phyloP scores from a whole-genome alignment of 192 early-diverging fungal species.

The Coemansia sp. region DNA sequence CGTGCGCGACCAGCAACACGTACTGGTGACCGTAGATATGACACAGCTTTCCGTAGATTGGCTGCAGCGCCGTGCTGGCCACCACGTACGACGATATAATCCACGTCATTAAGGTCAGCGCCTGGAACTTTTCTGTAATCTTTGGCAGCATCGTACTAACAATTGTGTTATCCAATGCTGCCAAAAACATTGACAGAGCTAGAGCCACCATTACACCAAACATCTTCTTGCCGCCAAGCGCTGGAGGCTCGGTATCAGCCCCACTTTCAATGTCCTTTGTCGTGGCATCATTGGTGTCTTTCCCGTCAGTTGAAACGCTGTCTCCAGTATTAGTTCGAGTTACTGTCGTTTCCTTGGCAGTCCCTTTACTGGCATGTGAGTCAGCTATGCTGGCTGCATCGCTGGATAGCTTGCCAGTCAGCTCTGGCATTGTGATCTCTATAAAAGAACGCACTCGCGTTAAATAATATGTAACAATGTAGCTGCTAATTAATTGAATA shows the following conservation, averaged over 20 bases:
- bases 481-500: too few species aligned
- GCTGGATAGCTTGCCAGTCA: neutral
- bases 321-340: neutral
- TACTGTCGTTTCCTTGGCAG: neutral
- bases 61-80: constrained; percentile 72
- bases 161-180: constrained; percentile 65
- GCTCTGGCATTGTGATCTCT: too few species aligned
- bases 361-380: neutral
- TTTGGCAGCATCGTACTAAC: constrained; percentile 62
- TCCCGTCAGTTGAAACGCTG: neutral
- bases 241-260: neutral
- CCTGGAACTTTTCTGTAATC: constrained; percentile 62
- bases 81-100: constrained; percentile 71
- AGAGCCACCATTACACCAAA: constrained; percentile 39
- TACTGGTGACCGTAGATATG: constrained; percentile 80
- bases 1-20: constrained; percentile 56
- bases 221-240: constrained; percentile 34
- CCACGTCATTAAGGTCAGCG: constrained; percentile 68
- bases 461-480: too few species aligned
- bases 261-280: too few species aligned
- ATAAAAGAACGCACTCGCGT: too few species aligned
- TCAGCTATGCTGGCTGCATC: neutral
- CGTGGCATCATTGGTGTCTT: too few species aligned
- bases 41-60: constrained; percentile 75
- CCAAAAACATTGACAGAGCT: constrained; percentile 61